These are phyloP conservation scores for Pyrenochaeta sp. DNA, from an alignment of 2,329 filamentous ascomycete species.

Conservation along the genomic window DNA sequence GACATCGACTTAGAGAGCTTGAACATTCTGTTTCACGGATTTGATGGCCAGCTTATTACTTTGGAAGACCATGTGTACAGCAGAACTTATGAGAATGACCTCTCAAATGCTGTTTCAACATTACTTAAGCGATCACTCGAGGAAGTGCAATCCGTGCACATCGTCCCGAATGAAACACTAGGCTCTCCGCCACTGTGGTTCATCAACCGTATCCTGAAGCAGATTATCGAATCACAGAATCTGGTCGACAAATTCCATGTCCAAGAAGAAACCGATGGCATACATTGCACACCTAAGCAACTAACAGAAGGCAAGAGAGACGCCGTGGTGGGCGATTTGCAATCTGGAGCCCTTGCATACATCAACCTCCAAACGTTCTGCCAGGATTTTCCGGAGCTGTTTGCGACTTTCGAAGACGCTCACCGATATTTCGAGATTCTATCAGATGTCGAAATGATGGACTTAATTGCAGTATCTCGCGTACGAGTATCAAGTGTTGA, in stretches of 20 bases:
- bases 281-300: slow-evolving; percentile 35
- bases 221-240: slow-evolving; percentile 9
- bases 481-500: slow-evolving; percentile 27
- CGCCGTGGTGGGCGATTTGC: slow-evolving; percentile 22
- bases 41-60: slow-evolving; percentile 18
- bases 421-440: slow-evolving; percentile 16
- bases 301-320: slow-evolving; percentile 27
- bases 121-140: slow-evolving; percentile 18
- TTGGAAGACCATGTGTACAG: slow-evolving; percentile 28
- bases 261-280: slow-evolving; percentile 11
- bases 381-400: slow-evolving; percentile 23
- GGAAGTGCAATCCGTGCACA: slow-evolving; percentile 23
- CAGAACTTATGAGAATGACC: slow-evolving; percentile 18
- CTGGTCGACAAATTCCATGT: slow-evolving; percentile 24
- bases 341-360: slow-evolving; percentile 27
- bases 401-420: slow-evolving; percentile 22
- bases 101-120: slow-evolving; percentile 12
- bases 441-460: slow-evolving; percentile 18
- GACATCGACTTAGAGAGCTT: slow-evolving; percentile 35
- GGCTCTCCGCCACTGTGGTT: slow-evolving; percentile 38
- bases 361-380: slow-evolving; percentile 30
- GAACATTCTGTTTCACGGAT: slow-evolving; percentile 22
- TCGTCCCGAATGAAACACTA: slow-evolving; percentile 25
- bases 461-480: slow-evolving; percentile 33
- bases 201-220: slow-evolving; percentile 19